Evolutionary conservation across 2,329 filamentous ascomycete species (phyloP), one percentile per base, ranked within the genome.

Genomic region (Teratosphaeria destructans): DNA sequence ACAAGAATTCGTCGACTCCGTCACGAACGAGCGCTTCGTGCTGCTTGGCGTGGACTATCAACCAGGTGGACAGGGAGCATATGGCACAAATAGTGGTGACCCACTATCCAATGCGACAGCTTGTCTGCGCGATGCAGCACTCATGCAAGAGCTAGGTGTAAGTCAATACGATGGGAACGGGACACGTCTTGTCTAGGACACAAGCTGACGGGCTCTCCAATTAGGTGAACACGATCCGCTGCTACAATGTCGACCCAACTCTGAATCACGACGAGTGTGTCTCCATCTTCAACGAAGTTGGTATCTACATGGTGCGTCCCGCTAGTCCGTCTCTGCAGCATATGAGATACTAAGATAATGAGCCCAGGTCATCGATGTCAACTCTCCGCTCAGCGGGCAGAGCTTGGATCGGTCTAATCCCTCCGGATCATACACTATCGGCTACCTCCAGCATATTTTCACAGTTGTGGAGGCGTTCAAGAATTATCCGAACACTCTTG

Each of bases 391-490:
- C 16, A 71, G 74, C 6, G 79, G 81, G 54, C 77, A 84, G 63
- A 81, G 77, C 60, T 75, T 86, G 59, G 78, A 86, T 69, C 80
- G 82, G 53, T 75, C 71, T 8, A 75, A 81, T 59, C 83, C 84
- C 12, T 75, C 73, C 69, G 76, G 75, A 49, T 81, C 79, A 32
- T 86, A 86, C 75, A 79, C 77, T 62, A 72, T 72, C 47, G 76
- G 72, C 56, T 85, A 85, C 68, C 76, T 85, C 59, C 71, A 74
- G 59, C 81, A 83, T 64, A 79, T 84, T 64, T 87, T 86, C 67
- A 77, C 78, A 61, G 78, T 87, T 43, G 81, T 88, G 43, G 84
- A 88, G 71, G 82, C 81, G 5, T 87, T 88, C 78, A 86, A 85
- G 71, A 73, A 77, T 66, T 87, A 83, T 72, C 82, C 83, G 59